A percentile compares a stretch with the other conserved stretches of the same genome.
Conservation (phyloP, 495 filamentous ascomycete species). For the Neurospora discreta region DNA sequence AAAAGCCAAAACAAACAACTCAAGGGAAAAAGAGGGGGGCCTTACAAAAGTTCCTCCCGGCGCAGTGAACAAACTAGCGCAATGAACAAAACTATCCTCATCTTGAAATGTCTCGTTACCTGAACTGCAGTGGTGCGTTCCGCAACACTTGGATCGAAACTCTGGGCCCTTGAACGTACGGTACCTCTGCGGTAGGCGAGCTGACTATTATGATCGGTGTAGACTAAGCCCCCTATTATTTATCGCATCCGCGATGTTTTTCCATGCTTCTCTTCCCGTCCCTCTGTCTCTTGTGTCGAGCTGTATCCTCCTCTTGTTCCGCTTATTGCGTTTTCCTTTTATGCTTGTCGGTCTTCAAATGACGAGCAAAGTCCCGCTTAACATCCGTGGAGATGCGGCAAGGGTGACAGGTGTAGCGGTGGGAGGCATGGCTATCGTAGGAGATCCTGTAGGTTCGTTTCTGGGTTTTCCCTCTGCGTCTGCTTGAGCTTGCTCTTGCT, state of each 20-base stretch:
- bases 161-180: background rate
- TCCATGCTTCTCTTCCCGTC: too few species aligned
- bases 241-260: too few species aligned
- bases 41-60: background rate
- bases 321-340: background rate
- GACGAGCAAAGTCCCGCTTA: background rate
- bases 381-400: background rate
- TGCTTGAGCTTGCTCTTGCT: background rate
- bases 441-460: background rate
- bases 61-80: background rate
- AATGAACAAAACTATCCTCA: background rate
- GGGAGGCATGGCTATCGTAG: background rate
- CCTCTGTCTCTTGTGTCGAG: too few species aligned
- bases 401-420: background rate
- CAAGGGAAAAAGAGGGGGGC: accelerated
- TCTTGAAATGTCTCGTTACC: too few species aligned
- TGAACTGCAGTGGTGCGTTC: background rate
- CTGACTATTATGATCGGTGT: background rate
- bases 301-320: background rate
- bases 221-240: too few species aligned
- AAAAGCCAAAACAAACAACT: background rate
- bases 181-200: background rate
- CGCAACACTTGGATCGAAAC: background rate
- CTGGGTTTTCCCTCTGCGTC: background rate
- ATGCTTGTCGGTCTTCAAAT: background rate